phyloP scores from a whole-genome alignment of 2,329 filamentous ascomycete species.

The Tolypocladium paradoxum region DNA sequence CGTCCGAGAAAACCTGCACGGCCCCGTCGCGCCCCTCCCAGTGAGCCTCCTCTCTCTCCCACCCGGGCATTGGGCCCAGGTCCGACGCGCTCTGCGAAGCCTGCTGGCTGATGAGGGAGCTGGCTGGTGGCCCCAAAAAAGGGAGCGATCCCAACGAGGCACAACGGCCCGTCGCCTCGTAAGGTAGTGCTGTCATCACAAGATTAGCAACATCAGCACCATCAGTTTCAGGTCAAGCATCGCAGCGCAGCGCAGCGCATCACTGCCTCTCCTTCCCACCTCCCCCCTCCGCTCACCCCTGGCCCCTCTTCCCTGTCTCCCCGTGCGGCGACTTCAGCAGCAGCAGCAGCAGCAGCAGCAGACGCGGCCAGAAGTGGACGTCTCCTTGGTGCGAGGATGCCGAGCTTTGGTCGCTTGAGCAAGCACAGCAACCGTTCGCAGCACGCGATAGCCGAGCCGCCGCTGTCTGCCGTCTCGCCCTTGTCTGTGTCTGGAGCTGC shows the following conservation, averaged over 20 bases:
- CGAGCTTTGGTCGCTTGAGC: slow-evolving; percentile 41
- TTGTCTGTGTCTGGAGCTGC: neutral
- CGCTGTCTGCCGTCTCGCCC: slow-evolving; percentile 10
- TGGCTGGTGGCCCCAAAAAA: neutral
- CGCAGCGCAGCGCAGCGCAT: neutral
- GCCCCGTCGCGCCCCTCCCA: neutral
- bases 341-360: slow-evolving; percentile 1
- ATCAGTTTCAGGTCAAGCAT: neutral
- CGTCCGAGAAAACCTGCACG: neutral
- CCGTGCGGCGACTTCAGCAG: slow-evolving; percentile 1
- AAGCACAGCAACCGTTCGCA: slow-evolving; percentile 48
- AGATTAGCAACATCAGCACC: neutral
- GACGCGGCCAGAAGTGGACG: neutral
- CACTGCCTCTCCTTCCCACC: neutral
- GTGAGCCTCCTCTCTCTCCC: neutral
- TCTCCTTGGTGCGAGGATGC: slow-evolving; percentile 26
- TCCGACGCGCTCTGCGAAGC: neutral
- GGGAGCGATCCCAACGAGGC: neutral
- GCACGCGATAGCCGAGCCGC: slow-evolving; percentile 39
- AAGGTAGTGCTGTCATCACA: neutral
- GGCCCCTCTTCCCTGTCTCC: neutral
- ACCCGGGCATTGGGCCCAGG: neutral
- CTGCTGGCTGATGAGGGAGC: neutral
- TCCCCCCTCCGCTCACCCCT: neutral
- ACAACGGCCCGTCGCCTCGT: neutral